Evolutionary conservation across 306 rosid species (phyloP), one percentile per base, ranked within the genome.

Genomic region (Quercus gilva): DNA sequence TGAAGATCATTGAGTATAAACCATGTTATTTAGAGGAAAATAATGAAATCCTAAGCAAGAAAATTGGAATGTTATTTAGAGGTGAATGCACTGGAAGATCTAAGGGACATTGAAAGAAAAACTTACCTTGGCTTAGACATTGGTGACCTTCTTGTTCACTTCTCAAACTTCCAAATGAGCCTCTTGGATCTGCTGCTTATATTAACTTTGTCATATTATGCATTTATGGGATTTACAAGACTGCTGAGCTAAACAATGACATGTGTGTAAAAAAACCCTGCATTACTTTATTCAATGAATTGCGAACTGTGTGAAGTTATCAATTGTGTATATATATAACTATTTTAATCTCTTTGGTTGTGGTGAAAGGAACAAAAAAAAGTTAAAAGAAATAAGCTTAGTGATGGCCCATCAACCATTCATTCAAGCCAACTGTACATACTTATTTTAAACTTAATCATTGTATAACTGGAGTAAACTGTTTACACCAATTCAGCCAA

Each of bases 61-160:
- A 56, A 74, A 18, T 4, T 18, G 1, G 23, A 53, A 26, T 13
- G 23, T 18, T 25, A 55, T 5, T 29, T 58, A 2, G 29, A 31
- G 3, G 18, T 37, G 60, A 33, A 64, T 55, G 55, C 0, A 19
- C 20, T 69, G 26, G 69, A 31, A 19, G 71, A 83, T 84, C 85
- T 23, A 67, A 84, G 8, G 72, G 41, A 21, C 43, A 12, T 53
- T 53, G 19, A 12, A 82, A 21, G 8, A 4, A 28, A 43, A 52
- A 12, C 64, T 71, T 76, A 90, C 97, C 94, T 88, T 83, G 49
- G 79, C 61, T 80, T 90, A 57, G 74, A 29, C 93, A 88, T 90
- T 80, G 77, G n/a, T 58, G 78, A n/a, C 76, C 41, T 73, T 43
- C 67, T 73, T 79, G 81, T 78, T 79, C 65, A 31, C 67, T 56